Evolutionary conservation across 2,329 filamentous ascomycete species (phyloP).

Genomic region (Phoma herbarum): DNA sequence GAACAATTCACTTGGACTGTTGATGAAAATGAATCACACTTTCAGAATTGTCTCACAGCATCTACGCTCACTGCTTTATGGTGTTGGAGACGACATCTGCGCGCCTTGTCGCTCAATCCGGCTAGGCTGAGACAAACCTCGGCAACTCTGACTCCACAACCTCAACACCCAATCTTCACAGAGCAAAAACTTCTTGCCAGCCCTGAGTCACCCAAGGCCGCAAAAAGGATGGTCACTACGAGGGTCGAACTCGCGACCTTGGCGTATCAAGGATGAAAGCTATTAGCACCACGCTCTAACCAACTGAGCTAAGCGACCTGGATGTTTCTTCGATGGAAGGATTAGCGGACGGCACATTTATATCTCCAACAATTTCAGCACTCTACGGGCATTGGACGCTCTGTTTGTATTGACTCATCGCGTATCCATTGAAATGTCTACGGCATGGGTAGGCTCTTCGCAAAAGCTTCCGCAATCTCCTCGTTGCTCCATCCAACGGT

Average conservation of each 20-base stretch:
- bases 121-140: background rate
- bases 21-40: background rate
- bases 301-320: constrained; percentile 27
- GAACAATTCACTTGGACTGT: too few relatives aligned
- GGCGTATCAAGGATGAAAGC: constrained; percentile 22
- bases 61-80: background rate
- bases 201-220: background rate
- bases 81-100: background rate
- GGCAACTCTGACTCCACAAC: background rate
- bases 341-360: background rate
- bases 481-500: constrained; percentile 49
- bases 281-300: constrained; percentile 30
- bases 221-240: constrained; percentile 24
- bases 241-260: constrained; percentile 29
- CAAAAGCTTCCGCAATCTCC: constrained; percentile 55
- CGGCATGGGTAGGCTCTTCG: constrained; percentile 36
- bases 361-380: background rate
- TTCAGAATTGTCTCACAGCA: background rate
- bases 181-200: background rate
- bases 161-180: background rate
- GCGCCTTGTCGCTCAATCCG: constrained; percentile 12
- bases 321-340: background rate
- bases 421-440: too few relatives aligned
- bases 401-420: background rate
- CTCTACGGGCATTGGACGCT: background rate